Evolutionary conservation across 1,139 yeast genomes (phyloP).

Genomic region (Chernovozyma sophiae-reginae): DNA sequence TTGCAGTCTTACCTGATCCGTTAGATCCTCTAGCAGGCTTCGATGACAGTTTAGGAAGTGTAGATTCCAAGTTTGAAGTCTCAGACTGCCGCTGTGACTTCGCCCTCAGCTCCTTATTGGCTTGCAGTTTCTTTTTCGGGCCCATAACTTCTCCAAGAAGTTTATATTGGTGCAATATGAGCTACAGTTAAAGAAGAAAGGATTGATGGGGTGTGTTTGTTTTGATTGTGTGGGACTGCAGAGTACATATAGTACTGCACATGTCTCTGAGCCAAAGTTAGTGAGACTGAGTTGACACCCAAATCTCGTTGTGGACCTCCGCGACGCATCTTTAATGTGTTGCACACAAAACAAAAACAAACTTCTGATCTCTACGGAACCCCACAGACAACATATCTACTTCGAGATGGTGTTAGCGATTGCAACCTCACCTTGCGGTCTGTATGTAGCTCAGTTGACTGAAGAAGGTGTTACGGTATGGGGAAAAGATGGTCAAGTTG

Average conservation of each 20-base stretch:
- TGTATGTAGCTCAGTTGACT: not conserved
- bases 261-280: not conserved
- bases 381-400: too few relatives aligned
- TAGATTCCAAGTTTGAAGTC: not conserved
- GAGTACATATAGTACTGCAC: not conserved
- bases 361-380: too few relatives aligned
- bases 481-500: not conserved
- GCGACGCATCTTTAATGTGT: too few relatives aligned
- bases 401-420: not conserved
- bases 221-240: constrained; percentile 9
- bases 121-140: constrained; percentile 11
- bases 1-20: not conserved
- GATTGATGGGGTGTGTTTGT: constrained; percentile 10
- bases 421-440: not conserved
- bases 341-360: too few relatives aligned
- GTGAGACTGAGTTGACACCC: too few relatives aligned
- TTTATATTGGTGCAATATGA: not conserved
- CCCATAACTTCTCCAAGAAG: constrained; percentile 8
- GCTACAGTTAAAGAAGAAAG: not conserved
- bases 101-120: constrained; percentile 1
- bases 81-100: not conserved
- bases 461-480: not conserved
- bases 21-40: not conserved
- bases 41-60: not conserved
- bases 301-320: too few relatives aligned